phyloP scores from a whole-genome alignment of 345 rosid species.

The Eucalyptus polybractea region DNA sequence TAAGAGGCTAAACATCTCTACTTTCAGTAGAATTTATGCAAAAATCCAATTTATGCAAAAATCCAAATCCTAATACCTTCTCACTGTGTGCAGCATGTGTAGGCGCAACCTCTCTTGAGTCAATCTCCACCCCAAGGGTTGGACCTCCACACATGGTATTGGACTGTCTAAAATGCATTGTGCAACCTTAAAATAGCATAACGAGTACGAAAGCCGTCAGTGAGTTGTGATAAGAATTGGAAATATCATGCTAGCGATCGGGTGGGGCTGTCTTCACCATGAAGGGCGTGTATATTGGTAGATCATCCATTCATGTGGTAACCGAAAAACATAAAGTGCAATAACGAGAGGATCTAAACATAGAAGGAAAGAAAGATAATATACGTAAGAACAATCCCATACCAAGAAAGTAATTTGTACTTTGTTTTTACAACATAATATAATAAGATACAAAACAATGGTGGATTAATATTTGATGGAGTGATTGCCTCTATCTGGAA shows the following conservation, averaged over 20 bases:
- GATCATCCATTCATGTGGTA: not conserved
- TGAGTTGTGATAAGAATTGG: not conserved
- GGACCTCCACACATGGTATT: not conserved
- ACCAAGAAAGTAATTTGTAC: not conserved
- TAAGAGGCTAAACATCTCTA: not conserved
- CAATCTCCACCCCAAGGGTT: not conserved
- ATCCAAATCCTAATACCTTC: not conserved
- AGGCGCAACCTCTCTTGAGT: not conserved
- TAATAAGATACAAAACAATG: not conserved
- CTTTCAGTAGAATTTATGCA: not conserved
- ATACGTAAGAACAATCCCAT: not conserved
- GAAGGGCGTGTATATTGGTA: not conserved
- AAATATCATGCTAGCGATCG: not conserved
- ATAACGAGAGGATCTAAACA: not conserved
- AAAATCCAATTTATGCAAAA: not conserved
- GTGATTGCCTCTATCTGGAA: not conserved
- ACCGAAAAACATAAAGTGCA: not conserved
- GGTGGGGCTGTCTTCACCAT: not conserved
- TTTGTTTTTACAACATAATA: not conserved
- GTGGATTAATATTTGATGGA: not conserved
- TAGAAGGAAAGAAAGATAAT: not conserved
- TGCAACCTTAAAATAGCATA: not conserved
- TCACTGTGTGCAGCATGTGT: not conserved
- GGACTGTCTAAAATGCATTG: not conserved
- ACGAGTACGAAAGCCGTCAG: not conserved